These are phyloP conservation scores for Pseudodiploospora longispora DNA, from an alignment of 2,329 filamentous ascomycete species.

Conservation along the genomic window DNA sequence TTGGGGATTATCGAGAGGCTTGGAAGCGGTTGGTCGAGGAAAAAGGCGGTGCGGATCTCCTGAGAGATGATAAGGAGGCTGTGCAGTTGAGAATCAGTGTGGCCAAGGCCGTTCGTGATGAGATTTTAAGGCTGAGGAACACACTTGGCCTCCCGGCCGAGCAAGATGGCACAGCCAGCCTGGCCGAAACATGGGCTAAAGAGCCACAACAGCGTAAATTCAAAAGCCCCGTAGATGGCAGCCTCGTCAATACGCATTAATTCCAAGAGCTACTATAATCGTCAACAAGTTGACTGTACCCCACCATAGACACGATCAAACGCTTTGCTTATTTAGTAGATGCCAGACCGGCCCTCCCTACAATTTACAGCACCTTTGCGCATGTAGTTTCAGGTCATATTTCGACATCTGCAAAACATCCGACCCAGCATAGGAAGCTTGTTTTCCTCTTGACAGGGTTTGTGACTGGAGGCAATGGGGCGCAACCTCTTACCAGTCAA, in stretches of 20 bases:
- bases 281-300: background rate
- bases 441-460: no score
- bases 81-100: conserved; percentile 66
- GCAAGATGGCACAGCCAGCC: conserved; percentile 66
- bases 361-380: no score
- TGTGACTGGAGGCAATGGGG: no score
- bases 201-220: conserved; percentile 41
- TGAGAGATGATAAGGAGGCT: conserved; percentile 50
- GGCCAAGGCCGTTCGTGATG: conserved; percentile 65
- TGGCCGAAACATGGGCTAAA: conserved; percentile 72
- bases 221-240: conserved; percentile 47
- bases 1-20: conserved; percentile 65
- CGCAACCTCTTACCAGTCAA: no score
- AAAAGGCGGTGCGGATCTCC: conserved; percentile 38
- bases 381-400: no score
- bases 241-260: conserved; percentile 35
- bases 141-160: conserved; percentile 64
- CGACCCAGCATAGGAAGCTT: no score
- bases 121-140: conserved; percentile 70
- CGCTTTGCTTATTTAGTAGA: background rate
- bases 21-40: conserved; percentile 61
- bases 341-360: no score
- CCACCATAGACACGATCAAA: background rate
- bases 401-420: no score
- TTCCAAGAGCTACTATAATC: conserved; percentile 2